Evolutionary conservation across 345 rosid species (phyloP).

Genomic region (Boechera divaricarpa): DNA sequence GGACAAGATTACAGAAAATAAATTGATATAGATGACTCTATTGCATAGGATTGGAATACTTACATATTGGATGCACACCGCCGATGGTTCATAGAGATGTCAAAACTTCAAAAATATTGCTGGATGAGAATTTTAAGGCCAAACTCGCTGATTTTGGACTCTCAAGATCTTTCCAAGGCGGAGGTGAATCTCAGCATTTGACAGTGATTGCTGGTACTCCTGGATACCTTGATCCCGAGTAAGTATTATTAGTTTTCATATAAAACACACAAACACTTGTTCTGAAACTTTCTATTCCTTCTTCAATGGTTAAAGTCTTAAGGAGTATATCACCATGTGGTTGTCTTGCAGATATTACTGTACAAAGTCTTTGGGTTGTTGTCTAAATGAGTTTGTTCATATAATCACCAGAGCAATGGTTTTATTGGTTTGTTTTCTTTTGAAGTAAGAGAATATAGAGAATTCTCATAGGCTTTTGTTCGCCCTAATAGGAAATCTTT

Average conservation of each 20-base stretch:
- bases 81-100: no score
- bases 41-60: slow-evolving; percentile 29
- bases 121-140: slow-evolving; percentile 53
- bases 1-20: background rate
- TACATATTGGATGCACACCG: slow-evolving; percentile 37
- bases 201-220: slow-evolving; percentile 16
- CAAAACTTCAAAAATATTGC: slow-evolving; percentile 54
- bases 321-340: no score
- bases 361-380: no score
- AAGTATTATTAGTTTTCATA: slow-evolving; percentile 11
- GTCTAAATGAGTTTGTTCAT: no score
- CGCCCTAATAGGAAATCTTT: no score
- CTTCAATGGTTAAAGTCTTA: background rate
- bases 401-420: no score
- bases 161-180: slow-evolving; percentile 42
- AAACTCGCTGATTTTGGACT: slow-evolving; percentile 61
- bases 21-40: background rate
- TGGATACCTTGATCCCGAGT: slow-evolving; percentile 36
- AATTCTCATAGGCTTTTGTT: no score
- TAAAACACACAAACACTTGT: background rate
- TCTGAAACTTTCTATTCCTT: background rate
- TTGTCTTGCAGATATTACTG: slow-evolving; percentile 11
- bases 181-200: background rate
- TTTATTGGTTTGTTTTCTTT: no score
- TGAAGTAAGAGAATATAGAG: no score